Conservation (phyloP, 805 yeast genomes). For the Wickerhamiella australiensis region DNA sequence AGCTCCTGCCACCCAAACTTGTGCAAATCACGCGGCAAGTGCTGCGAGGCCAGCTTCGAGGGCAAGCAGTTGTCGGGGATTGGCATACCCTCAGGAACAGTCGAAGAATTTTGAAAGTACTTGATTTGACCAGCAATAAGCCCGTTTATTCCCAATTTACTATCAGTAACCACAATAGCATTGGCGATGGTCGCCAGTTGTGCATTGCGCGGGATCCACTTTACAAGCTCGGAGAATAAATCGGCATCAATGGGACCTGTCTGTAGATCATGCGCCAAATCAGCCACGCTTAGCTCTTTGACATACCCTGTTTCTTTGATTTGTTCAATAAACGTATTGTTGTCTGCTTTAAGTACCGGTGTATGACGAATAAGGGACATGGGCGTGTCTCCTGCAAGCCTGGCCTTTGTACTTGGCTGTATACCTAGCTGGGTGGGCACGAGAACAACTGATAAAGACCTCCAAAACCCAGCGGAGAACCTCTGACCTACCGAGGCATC, state of each 20-base stretch:
- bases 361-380: slow-evolving; percentile 15
- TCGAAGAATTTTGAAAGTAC: slow-evolving; percentile 22
- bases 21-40: slow-evolving; percentile 19
- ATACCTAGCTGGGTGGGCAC: slow-evolving; percentile 28
- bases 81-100: slow-evolving; percentile 22
- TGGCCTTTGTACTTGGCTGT: slow-evolving; percentile 23
- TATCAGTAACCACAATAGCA: slow-evolving; percentile 7
- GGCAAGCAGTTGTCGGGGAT: slow-evolving; percentile 29
- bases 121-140: slow-evolving; percentile 18
- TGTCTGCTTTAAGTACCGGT: slow-evolving; percentile 24
- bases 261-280: slow-evolving; percentile 23
- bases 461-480: slow-evolving; percentile 31
- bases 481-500: slow-evolving; percentile 28
- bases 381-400: slow-evolving; percentile 22
- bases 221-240: slow-evolving; percentile 20
- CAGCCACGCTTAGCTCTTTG: slow-evolving; percentile 18
- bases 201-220: slow-evolving; percentile 22
- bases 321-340: slow-evolving; percentile 21
- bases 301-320: slow-evolving; percentile 22
- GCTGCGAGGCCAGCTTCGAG: slow-evolving; percentile 16
- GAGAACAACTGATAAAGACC: slow-evolving; percentile 22
- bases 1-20: slow-evolving; percentile 24
- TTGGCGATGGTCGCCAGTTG: neutral
- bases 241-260: slow-evolving; percentile 21
- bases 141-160: neutral